Evolutionary conservation across 176 grass and related monocot genomes (phyloP).

Genomic region (Pontederia paniculata): DNA sequence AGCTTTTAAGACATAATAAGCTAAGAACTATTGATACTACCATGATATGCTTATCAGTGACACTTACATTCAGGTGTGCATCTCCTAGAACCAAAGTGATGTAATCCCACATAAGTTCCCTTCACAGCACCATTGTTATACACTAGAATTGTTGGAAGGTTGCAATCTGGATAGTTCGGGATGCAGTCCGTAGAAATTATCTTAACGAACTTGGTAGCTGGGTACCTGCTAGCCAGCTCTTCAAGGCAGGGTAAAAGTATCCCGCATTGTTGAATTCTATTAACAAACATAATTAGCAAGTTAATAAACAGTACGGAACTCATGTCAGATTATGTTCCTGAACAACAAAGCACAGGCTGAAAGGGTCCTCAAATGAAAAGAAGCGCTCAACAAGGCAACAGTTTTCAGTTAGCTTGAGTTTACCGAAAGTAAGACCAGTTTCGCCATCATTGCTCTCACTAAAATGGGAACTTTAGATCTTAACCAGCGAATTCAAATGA

Average conservation of each 20-base stretch:
- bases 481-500: too few relatives aligned
- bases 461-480: too few relatives aligned
- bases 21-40: neutral
- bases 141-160: constrained; percentile 94
- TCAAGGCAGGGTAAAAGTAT: constrained; percentile 75
- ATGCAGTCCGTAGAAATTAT: constrained; percentile 94
- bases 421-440: too few relatives aligned
- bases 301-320: too few relatives aligned
- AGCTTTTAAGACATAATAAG: constrained; percentile 7
- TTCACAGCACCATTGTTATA: constrained; percentile 96
- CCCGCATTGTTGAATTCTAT: constrained; percentile 77
- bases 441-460: too few relatives aligned
- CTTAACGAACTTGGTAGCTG: constrained; percentile 91
- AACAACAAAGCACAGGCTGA: too few relatives aligned
- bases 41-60: constrained; percentile 4
- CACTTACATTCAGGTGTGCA: constrained; percentile 93
- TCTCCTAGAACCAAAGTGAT: constrained; percentile 68
- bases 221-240: constrained; percentile 67
- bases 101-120: constrained; percentile 71
- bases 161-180: constrained; percentile 76
- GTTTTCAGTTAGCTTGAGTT: too few relatives aligned
- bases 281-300: constrained; percentile 9
- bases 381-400: too few relatives aligned
- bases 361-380: too few relatives aligned
- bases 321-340: too few relatives aligned